Conservation (phyloP, 78 protist species). For the Dictyostelium intermedium region DNA sequence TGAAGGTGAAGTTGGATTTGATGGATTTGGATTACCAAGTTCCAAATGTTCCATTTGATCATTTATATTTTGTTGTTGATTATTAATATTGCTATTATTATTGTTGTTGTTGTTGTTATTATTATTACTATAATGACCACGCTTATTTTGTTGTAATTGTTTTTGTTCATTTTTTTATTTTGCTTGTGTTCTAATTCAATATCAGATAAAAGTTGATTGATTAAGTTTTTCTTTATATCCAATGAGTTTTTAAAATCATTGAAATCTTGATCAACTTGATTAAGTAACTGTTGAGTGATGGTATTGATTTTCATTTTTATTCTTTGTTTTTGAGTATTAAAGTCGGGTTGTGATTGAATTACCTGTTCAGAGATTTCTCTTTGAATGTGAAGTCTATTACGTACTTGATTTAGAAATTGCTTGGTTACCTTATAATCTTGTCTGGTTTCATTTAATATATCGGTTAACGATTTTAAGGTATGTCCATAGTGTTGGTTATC, state of each 20-base stretch:
- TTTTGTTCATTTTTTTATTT: neutral
- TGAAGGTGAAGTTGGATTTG: neutral
- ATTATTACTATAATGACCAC: neutral
- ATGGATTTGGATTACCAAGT: neutral
- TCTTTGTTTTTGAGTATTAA: neutral
- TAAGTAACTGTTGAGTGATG: neutral
- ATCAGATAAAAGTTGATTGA: neutral
- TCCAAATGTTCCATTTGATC: neutral
- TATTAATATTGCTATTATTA: neutral
- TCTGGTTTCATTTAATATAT: neutral
- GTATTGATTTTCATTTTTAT: conserved; percentile 1
- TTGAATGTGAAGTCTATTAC: conserved; percentile 10
- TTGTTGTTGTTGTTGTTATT: neutral
- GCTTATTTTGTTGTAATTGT: neutral
- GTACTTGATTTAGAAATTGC: neutral
- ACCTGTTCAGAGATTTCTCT: neutral
- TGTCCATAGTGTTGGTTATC: neutral
- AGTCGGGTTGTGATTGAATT: neutral
- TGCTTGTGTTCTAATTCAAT: neutral
- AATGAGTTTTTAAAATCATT: neutral
- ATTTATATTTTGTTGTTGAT: neutral
- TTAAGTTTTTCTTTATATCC: neutral
- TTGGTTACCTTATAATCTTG: neutral
- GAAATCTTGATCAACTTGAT: conserved; percentile 57
- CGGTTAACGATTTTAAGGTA: neutral